These are phyloP conservation scores for Linnemannia zychae DNA, from an alignment of 192 early-diverging fungal genomes.

Conservation along the genomic window DNA sequence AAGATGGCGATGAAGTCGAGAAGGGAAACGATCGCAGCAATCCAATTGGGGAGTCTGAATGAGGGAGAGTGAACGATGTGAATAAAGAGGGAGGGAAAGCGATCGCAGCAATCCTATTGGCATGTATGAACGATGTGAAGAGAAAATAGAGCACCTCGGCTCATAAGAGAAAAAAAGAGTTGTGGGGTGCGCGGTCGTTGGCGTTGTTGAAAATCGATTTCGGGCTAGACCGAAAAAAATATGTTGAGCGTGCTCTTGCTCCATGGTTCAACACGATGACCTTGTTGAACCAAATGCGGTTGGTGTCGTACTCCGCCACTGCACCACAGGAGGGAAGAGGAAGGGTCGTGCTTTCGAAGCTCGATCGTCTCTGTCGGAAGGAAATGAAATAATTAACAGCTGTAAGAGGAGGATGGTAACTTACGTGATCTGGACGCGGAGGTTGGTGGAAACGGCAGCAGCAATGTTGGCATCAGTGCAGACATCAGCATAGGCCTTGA, in stretches of 20 bases:
- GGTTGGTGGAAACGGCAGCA: slow-evolving; percentile 13
- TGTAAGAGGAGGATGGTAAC: not conserved
- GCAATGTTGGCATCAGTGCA: slow-evolving; percentile 26
- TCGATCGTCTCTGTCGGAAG: not conserved
- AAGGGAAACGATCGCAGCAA: not conserved
- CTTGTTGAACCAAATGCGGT: not conserved
- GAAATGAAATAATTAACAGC: not conserved
- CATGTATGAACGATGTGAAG: not conserved
- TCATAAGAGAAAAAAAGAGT: not conserved
- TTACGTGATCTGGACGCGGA: slow-evolving; percentile 29
- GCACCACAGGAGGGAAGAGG: not conserved
- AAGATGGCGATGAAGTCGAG: not conserved
- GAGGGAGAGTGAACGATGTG: not conserved
- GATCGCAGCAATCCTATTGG: not conserved
- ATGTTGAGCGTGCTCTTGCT: not conserved
- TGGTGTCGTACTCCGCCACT: slow-evolving; percentile 3
- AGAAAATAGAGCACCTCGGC: not conserved
- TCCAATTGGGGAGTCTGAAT: not conserved
- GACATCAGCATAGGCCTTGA: slow-evolving; percentile 36
- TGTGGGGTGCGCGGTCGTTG: not conserved
- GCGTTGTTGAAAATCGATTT: not conserved
- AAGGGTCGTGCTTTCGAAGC: not conserved
- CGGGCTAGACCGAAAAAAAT: not conserved
- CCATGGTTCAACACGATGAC: not conserved
- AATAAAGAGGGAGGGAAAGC: not conserved